Evolutionary conservation across 2,329 filamentous ascomycete genomes (phyloP).

Genomic region (Phyllosticta citrichinensis): DNA sequence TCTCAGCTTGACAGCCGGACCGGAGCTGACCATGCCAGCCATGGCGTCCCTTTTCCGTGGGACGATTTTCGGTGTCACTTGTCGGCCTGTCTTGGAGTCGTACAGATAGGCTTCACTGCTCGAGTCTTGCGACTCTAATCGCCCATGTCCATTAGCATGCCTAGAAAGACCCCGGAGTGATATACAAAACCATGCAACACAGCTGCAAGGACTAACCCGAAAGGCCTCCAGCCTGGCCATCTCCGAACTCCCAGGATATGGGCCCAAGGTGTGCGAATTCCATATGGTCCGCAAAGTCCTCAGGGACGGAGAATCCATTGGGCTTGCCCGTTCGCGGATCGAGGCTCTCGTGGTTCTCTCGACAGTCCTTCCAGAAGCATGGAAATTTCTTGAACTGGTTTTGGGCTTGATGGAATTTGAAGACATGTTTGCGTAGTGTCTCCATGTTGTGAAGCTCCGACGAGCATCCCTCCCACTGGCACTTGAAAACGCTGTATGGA

Average conservation of each 20-base stretch:
- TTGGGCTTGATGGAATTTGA: conserved; percentile 39
- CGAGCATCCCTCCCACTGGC: conserved; percentile 47
- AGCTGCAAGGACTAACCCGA: conserved; percentile 34
- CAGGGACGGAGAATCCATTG: conserved; percentile 27
- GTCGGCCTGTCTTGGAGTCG: neutral
- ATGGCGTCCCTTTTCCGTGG: neutral
- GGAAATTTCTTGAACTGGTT: neutral
- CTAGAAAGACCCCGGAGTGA: neutral
- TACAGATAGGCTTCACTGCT: conserved; percentile 3
- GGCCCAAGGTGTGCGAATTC: conserved; percentile 42
- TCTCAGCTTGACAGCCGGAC: neutral
- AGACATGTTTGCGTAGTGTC: conserved; percentile 48
- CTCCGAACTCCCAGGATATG: conserved; percentile 48
- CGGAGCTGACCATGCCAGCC: neutral
- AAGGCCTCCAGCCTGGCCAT: conserved; percentile 45
- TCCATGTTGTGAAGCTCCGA: conserved; percentile 53
- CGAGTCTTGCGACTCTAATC: conserved; percentile 7
- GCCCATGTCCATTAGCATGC: neutral
- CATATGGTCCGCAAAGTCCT: conserved; percentile 42
- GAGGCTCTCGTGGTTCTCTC: conserved; percentile 15
- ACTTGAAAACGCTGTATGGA: conserved; percentile 42
- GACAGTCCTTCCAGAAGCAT: conserved; percentile 39
- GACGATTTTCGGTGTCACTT: neutral
- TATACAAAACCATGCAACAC: conserved; percentile 12
- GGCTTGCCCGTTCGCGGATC: conserved; percentile 11